Conservation (phyloP, 75 land plant genomes). For the Azolla pinnata region DNA sequence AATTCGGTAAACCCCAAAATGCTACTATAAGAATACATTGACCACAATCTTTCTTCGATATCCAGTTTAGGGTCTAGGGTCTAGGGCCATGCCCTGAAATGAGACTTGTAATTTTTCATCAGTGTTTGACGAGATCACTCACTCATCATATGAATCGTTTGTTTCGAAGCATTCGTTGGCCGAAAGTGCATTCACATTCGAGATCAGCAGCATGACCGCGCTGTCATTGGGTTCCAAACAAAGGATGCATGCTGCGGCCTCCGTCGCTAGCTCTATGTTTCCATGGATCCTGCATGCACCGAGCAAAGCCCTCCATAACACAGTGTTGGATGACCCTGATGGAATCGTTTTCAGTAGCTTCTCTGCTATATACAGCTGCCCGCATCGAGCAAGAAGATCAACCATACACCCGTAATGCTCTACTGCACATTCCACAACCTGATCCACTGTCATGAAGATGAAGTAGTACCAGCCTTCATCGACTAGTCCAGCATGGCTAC, state of each 20-base stretch:
- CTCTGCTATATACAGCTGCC: slow-evolving; percentile 48
- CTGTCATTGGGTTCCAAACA: slow-evolving; percentile 22
- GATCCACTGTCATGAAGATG: slow-evolving; percentile 32
- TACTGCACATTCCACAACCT: slow-evolving; percentile 24
- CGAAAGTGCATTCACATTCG: slow-evolving; percentile 61
- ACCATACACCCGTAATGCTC: slow-evolving; percentile 57
- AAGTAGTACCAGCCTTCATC: slow-evolving; percentile 41
- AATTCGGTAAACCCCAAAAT: no score
- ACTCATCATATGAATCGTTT: no score
- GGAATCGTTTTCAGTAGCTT: slow-evolving; percentile 29
- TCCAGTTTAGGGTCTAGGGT: no score
- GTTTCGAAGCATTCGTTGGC: no score
- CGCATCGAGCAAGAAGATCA: slow-evolving; percentile 50
- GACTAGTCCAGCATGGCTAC: slow-evolving; percentile 48
- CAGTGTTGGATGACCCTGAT: slow-evolving; percentile 21
- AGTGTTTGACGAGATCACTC: no score
- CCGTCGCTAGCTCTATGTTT: slow-evolving; percentile 34
- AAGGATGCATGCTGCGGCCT: slow-evolving; percentile 38
- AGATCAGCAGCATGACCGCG: slow-evolving; percentile 41
- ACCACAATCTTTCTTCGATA: no score
- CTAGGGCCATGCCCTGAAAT: no score
- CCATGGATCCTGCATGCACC: slow-evolving; percentile 47
- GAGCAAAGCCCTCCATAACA: slow-evolving; percentile 60
- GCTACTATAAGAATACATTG: no score
- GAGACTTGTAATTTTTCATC: no score